A percentile compares a stretch with the other conserved stretches of the same genome.
These are phyloP conservation scores for Sugiyamaella qingdaonensis DNA, from an alignment of 805 yeast genomes.

Conservation along the genomic window DNA sequence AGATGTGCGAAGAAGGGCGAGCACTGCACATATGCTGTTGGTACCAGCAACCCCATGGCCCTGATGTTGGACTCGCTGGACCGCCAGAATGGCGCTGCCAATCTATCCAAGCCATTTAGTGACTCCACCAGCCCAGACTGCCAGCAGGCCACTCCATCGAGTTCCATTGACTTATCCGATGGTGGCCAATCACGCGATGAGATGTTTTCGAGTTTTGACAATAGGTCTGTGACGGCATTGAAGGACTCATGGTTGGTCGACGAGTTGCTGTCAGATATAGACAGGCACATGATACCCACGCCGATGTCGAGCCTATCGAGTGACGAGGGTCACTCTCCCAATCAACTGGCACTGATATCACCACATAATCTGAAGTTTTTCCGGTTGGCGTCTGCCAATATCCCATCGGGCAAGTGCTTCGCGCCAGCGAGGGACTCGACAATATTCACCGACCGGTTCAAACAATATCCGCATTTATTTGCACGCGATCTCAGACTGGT, in stretches of 20 bases:
- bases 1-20: conserved; percentile 21
- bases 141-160: neutral
- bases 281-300: neutral
- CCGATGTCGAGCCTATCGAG: neutral
- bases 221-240: neutral
- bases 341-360: neutral
- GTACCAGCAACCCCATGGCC: conserved; percentile 11
- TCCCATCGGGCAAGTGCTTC: neutral
- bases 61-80: neutral
- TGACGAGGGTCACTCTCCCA: neutral
- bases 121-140: neutral
- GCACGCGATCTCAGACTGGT: neutral
- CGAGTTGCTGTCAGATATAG: neutral
- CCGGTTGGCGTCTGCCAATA: neutral
- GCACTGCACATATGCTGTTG: conserved; percentile 13
- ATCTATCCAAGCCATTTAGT: neutral
- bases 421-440: neutral
- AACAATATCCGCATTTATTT: conserved; percentile 11
- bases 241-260: neutral
- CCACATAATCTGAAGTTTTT: neutral
- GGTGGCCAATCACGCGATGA: neutral
- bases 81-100: neutral
- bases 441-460: conserved; percentile 1
- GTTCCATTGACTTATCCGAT: neutral
- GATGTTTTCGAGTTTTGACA: neutral